Percentiles rank a stretch among this genome's conserved stretches.
These are phyloP conservation scores for Coprinopsis sp. DNA, from an alignment of 768 basidiomycete species.

Conservation along the genomic window DNA sequence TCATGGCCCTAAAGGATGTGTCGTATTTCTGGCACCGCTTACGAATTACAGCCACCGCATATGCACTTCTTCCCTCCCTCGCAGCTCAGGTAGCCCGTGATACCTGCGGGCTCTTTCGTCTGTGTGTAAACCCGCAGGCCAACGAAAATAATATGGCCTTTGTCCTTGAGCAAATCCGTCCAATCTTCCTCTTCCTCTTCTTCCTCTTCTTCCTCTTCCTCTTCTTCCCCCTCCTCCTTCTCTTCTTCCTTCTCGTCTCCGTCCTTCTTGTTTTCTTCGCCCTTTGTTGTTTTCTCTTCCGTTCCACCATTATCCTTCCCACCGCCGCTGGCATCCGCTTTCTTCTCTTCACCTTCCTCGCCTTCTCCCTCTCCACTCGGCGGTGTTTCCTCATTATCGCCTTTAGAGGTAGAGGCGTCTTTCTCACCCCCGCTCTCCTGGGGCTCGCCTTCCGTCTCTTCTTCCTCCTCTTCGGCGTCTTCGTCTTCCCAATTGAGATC, in stretches of 20 bases:
- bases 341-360: neutral
- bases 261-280: neutral
- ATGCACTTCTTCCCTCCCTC: too few relatives aligned
- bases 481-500: conserved; percentile 1
- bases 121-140: neutral
- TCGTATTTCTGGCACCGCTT: too few relatives aligned
- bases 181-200: neutral
- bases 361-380: neutral
- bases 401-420: neutral
- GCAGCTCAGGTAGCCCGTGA: too few relatives aligned
- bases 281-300: too few relatives aligned
- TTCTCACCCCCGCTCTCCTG: neutral
- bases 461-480: neutral
- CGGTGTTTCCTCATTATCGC: neutral
- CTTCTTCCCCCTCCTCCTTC: neutral
- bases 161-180: neutral
- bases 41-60: too few relatives aligned
- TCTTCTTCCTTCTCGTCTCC: neutral
- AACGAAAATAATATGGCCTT: neutral
- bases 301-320: too few relatives aligned
- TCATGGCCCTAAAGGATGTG: too few relatives aligned
- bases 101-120: conserved; percentile 1
- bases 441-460: neutral
- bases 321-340: too few relatives aligned
- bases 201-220: neutral